phyloP scores from a whole-genome alignment of 192 early-diverging fungal species.

The Phycomyces nitens region DNA sequence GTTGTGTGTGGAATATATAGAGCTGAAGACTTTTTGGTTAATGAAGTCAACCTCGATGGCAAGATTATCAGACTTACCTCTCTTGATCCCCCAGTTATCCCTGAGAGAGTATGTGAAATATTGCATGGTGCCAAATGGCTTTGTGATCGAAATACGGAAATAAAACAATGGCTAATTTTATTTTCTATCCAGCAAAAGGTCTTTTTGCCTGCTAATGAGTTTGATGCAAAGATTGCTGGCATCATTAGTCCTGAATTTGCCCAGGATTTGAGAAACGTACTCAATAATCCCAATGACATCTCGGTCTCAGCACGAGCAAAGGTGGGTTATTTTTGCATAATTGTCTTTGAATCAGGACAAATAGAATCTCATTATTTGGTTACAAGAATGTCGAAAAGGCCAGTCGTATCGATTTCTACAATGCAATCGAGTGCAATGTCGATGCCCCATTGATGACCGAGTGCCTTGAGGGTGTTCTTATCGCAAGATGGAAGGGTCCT shows the following conservation, averaged over 20 bases:
- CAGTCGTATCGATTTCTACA: slow-evolving; percentile 52
- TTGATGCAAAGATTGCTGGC: slow-evolving; percentile 24
- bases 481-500: not conserved
- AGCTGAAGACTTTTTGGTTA: slow-evolving; percentile 87
- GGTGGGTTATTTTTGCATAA: not conserved
- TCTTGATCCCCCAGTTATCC: slow-evolving; percentile 19
- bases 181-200: not conserved
- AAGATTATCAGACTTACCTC: slow-evolving; percentile 64
- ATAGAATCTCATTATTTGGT: not conserved
- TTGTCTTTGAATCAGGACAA: not conserved
- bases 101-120: not conserved
- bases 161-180: too few relatives aligned
- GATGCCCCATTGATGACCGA: slow-evolving; percentile 44
- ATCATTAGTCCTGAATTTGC: slow-evolving; percentile 11
- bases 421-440: slow-evolving; percentile 49
- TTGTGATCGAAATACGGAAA: too few relatives aligned
- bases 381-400: slow-evolving; percentile 50
- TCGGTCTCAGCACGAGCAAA: not conserved
- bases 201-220: not conserved
- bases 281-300: slow-evolving; percentile 24
- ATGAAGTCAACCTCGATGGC: slow-evolving; percentile 79
- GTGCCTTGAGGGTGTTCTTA: slow-evolving; percentile 40
- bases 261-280: slow-evolving; percentile 22
- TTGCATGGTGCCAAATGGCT: too few relatives aligned
- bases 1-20: slow-evolving; percentile 32